Evolutionary conservation across 2,329 filamentous ascomycete genomes (phyloP).

Genomic region (Cladosporium sphaerospermum): DNA sequence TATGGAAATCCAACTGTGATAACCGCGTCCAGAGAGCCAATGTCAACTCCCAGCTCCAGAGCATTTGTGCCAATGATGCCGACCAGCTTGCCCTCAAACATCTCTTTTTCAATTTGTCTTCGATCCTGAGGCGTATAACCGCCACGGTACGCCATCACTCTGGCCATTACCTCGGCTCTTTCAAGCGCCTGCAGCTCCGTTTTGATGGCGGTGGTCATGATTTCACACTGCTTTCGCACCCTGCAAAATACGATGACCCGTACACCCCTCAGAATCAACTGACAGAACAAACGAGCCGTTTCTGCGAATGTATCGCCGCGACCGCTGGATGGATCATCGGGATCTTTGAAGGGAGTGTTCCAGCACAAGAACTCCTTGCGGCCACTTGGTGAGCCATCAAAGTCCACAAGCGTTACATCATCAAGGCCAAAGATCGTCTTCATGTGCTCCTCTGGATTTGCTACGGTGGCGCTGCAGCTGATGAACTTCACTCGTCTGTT

Average conservation of each 20-base stretch:
- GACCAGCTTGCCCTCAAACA: conserved; percentile 92
- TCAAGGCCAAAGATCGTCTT: conserved; percentile 86
- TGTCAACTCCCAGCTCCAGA: conserved; percentile 89
- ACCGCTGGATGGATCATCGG: conserved; percentile 77
- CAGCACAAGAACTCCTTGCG: conserved; percentile 94
- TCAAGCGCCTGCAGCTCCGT: conserved; percentile 68
- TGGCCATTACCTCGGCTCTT: conserved; percentile 63
- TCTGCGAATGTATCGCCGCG: conserved; percentile 77
- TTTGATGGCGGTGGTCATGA: conserved; percentile 72
- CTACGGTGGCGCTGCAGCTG: conserved; percentile 92
- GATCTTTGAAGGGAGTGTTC: conserved; percentile 94
- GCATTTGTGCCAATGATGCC: conserved; percentile 93
- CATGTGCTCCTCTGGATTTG: conserved; percentile 89
- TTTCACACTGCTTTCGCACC: conserved; percentile 81
- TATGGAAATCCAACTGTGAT: conserved; percentile 93
- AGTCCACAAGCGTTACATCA: conserved; percentile 74
- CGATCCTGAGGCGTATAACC: conserved; percentile 91
- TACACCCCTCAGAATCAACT: conserved; percentile 80
- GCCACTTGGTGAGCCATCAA: conserved; percentile 86
- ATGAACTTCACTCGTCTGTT: conserved; percentile 84
- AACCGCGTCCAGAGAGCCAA: conserved; percentile 88
- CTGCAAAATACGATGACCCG: conserved; percentile 90
- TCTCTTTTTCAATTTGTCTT: conserved; percentile 81
- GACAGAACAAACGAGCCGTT: conserved; percentile 84
- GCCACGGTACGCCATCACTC: conserved; percentile 93